Conservation (phyloP, 495 filamentous ascomycete species). For the Darksidea phi region DNA sequence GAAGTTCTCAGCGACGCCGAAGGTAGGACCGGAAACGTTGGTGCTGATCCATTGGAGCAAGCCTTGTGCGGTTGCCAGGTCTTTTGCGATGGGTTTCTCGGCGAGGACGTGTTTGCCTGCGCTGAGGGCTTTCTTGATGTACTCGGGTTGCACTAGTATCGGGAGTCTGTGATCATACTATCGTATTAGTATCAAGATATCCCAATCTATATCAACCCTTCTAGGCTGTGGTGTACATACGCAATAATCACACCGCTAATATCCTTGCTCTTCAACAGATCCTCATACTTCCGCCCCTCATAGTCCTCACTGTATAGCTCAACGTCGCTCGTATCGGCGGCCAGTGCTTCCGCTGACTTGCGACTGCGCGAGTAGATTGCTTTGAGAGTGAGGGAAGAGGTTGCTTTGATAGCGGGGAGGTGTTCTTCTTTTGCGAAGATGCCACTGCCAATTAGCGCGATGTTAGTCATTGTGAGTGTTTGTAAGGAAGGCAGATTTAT, state of each 20-base stretch:
- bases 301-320: conserved; percentile 62
- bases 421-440: conserved; percentile 51
- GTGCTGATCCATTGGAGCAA: conserved; percentile 62
- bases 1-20: conserved; percentile 75
- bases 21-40: conserved; percentile 50
- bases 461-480: background rate
- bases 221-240: conserved; percentile 43
- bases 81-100: conserved; percentile 79
- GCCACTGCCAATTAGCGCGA: conserved; percentile 32
- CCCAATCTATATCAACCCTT: too few relatives aligned
- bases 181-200: background rate
- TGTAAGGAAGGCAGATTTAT: background rate
- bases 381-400: conserved; percentile 37
- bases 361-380: conserved; percentile 47
- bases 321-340: conserved; percentile 25
- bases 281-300: conserved; percentile 54
- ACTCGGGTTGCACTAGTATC: conserved; percentile 57
- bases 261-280: conserved; percentile 63
- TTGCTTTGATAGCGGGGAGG: conserved; percentile 51
- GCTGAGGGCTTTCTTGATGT: conserved; percentile 59
- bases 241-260: conserved; percentile 69
- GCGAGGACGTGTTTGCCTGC: conserved; percentile 77
- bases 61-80: conserved; percentile 60
- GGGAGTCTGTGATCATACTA: conserved; percentile 49
- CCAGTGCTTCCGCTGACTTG: conserved; percentile 39